Evolutionary conservation across 805 yeast genomes (phyloP).

Genomic region (Saccharomycopsis guyanensis): DNA sequence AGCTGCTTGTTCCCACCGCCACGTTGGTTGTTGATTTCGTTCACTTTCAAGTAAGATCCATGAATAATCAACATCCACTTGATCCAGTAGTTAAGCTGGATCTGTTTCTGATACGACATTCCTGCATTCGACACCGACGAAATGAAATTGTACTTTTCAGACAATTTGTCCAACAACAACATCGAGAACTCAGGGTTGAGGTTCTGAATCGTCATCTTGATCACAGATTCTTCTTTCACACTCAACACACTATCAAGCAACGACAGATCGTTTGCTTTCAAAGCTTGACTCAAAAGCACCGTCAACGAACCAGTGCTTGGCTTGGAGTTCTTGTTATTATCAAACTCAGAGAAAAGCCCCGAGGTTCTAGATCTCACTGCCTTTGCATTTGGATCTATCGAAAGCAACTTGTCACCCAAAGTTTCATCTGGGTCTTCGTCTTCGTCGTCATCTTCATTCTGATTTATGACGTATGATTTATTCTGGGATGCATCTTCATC

Average conservation of each 20-base stretch:
- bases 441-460: constrained; percentile 31
- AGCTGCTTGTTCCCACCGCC: constrained; percentile 31
- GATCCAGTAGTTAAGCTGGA: constrained; percentile 62
- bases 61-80: constrained; percentile 79
- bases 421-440: constrained; percentile 36
- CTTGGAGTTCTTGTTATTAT: constrained; percentile 26
- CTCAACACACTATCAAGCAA: constrained; percentile 75
- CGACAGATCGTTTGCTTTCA: constrained; percentile 78
- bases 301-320: constrained; percentile 73
- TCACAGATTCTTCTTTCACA: constrained; percentile 42
- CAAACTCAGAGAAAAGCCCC: constrained; percentile 22
- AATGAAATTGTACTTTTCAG: constrained; percentile 33
- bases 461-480: constrained; percentile 23
- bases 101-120: constrained; percentile 34
- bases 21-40: constrained; percentile 42
- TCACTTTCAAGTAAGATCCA: constrained; percentile 60
- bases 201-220: constrained; percentile 47
- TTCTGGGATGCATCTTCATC: constrained; percentile 35
- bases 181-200: constrained; percentile 50
- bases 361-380: constrained; percentile 10
- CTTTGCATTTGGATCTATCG: constrained; percentile 26
- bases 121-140: constrained; percentile 31
- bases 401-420: constrained; percentile 43
- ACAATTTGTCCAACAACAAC: constrained; percentile 48
- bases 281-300: constrained; percentile 79